phyloP scores from a whole-genome alignment of 441 rosid species.

The Heliophila coronopifolia region DNA sequence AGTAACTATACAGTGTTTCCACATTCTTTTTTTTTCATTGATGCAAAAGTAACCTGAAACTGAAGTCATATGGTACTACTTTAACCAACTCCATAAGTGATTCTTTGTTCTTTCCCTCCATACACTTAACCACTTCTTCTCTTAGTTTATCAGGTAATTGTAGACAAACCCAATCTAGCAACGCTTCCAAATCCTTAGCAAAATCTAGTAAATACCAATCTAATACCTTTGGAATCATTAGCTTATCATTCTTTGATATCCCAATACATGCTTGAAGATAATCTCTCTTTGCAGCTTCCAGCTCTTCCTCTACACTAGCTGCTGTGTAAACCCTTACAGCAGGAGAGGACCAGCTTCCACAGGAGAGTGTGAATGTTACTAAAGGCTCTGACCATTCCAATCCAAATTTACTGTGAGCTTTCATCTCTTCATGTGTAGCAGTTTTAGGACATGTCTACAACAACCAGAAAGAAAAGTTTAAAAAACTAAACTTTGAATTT shows the following conservation, averaged over 20 bases:
- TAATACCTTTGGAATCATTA: constrained; percentile 62
- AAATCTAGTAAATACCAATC: constrained; percentile 81
- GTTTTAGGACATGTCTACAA: constrained; percentile 68
- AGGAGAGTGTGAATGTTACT: constrained; percentile 69
- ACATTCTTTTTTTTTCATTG: constrained; percentile 28
- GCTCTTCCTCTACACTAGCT: constrained; percentile 53
- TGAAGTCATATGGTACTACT: constrained; percentile 75
- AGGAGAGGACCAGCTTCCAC: constrained; percentile 92
- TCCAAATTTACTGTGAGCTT: constrained; percentile 50
- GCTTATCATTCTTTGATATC: constrained; percentile 48
- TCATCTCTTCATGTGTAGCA: constrained; percentile 57
- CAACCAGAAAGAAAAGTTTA: no score
- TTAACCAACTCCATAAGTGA: constrained; percentile 47
- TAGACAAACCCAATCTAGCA: constrained; percentile 74
- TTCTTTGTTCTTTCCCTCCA: constrained; percentile 43
- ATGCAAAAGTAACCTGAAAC: constrained; percentile 59
- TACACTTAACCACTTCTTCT: constrained; percentile 48
- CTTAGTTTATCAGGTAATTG: constrained; percentile 59
- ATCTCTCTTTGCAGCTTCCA: constrained; percentile 69
- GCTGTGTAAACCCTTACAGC: constrained; percentile 74
- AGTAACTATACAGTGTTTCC: no score
- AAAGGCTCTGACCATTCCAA: constrained; percentile 74
- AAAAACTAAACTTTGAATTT: neutral
- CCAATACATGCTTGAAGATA: constrained; percentile 73
- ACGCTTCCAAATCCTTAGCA: constrained; percentile 68